Evolutionary conservation across 306 rosid genomes (phyloP), one percentile per base, ranked within the genome.

Genomic region (Pterocarpus macrocarpus): DNA sequence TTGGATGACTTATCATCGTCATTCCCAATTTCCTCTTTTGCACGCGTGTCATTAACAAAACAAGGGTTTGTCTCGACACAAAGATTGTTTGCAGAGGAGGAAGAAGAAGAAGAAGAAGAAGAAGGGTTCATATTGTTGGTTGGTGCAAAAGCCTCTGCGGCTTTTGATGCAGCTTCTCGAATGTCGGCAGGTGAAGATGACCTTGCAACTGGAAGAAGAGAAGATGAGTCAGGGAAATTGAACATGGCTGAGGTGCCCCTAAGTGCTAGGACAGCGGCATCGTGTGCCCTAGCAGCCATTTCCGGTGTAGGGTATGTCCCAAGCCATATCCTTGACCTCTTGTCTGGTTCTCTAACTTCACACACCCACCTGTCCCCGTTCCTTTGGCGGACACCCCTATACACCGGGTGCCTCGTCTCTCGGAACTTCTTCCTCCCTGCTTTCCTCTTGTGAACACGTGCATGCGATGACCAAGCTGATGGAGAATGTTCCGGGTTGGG

Each of bases 281-380:
- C 88, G 35, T 85, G 73, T 34, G 86, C 88, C 84, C 71, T 78
- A 69, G 89, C 89, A 0, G 89, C 89, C 89, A 85, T 82, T 62
- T 85, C 89, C 0, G 88, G 84, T 1, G 78, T 49, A n/a, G 84
- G 79, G 69, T 77, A 78, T 12, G 84, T 85, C 35, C 88, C 88
- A 0, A 82, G 50, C 88, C 88, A 85, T 67, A 85, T 85, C 45
- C 86, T 78, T 3, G 86, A 33, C 22, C 78, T 85, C 22, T 61
- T 81, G 78, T 62, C 73, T 0, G 86, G 88, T 45, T 78, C 81
- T 0, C 88, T 49, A 1, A 85, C 61, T 73, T 85, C 88, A 16
- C 86, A 77, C 4, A 85, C 88, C 88, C 88, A 85, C 15, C n/a
- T 82, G 39, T 82, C 1, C 0, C 81, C 79, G 17, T 85, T 82